A percentile compares a stretch with the other conserved stretches of the same genome.
Evolutionary conservation across 1,284 basidiomycete species (phyloP).

Genomic region (Peniophora sp.): DNA sequence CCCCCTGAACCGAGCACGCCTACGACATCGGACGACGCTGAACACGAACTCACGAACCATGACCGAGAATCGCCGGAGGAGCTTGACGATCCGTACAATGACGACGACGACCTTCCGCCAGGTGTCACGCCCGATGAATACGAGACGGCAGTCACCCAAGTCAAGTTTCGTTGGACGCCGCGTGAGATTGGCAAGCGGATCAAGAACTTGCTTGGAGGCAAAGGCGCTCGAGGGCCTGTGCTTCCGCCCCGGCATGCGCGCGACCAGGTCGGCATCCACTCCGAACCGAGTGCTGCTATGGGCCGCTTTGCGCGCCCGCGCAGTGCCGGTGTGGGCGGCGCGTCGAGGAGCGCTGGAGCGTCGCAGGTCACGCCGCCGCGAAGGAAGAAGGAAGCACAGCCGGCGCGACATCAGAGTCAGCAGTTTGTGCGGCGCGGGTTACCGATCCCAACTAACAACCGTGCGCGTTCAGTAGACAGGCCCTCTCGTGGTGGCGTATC

Average conservation of each 20-base stretch:
- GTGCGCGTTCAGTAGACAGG: neutral
- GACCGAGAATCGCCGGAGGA: neutral
- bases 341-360: neutral
- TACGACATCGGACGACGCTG: neutral
- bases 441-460: neutral
- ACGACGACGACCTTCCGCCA: neutral
- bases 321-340: neutral
- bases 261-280: neutral
- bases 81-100: neutral
- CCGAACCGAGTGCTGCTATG: neutral
- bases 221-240: neutral
- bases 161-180: neutral
- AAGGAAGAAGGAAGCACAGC: neutral
- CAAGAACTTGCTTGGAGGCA: neutral
- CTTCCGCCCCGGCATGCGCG: neutral
- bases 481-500: neutral
- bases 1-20: neutral
- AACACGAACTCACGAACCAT: neutral
- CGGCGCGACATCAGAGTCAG: conserved; percentile 21
- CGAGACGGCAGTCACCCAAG: neutral
- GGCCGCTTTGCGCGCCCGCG: neutral
- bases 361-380: no score
- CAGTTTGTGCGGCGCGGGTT: conserved; percentile 4
- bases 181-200: neutral
- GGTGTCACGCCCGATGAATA: neutral